Conservation (phyloP, 768 basidiomycete species). For the Amyloporia xantha region DNA sequence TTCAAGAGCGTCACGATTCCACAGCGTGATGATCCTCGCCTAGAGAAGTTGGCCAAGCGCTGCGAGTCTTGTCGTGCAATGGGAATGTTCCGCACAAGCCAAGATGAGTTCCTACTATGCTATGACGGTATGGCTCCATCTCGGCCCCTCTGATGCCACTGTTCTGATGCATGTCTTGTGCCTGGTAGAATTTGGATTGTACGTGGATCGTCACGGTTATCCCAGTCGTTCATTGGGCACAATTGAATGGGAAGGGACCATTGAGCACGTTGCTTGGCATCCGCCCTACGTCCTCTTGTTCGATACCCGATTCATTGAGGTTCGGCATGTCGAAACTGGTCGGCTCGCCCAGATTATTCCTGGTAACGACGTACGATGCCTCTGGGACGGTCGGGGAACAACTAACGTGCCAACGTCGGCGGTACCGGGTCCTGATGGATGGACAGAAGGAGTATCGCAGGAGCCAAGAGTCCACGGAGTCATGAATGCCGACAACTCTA, state of each 20-base stretch:
- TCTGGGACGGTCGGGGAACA: constrained; percentile 79
- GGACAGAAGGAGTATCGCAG: constrained; percentile 49
- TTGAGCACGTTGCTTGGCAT: constrained; percentile 84
- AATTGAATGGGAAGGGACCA: constrained; percentile 94
- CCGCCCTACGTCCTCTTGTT: constrained; percentile 85
- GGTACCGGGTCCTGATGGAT: constrained; percentile 40
- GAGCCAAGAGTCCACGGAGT: constrained; percentile 86
- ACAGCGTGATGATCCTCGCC: constrained; percentile 60
- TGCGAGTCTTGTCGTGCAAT: constrained; percentile 78
- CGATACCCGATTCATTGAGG: constrained; percentile 85
- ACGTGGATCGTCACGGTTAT: constrained; percentile 88
- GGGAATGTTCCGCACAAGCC: constrained; percentile 84
- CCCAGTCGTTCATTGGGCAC: constrained; percentile 63
- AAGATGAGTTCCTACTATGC: constrained; percentile 84
- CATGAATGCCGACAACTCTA: constrained; percentile 51
- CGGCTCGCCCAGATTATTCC: constrained; percentile 77
- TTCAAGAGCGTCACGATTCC: constrained; percentile 90
- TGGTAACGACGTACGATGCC: constrained; percentile 75
- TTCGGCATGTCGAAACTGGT: constrained; percentile 77
- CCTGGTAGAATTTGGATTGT: constrained; percentile 84
- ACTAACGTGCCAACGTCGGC: constrained; percentile 20
- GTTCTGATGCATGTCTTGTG: no score
- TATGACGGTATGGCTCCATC: constrained; percentile 70
- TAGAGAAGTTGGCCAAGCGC: constrained; percentile 68
- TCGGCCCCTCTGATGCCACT: neutral